A percentile compares a stretch with the other conserved stretches of the same genome.
Conservation (phyloP, 306 rosid species). For the Morella rubra region DNA sequence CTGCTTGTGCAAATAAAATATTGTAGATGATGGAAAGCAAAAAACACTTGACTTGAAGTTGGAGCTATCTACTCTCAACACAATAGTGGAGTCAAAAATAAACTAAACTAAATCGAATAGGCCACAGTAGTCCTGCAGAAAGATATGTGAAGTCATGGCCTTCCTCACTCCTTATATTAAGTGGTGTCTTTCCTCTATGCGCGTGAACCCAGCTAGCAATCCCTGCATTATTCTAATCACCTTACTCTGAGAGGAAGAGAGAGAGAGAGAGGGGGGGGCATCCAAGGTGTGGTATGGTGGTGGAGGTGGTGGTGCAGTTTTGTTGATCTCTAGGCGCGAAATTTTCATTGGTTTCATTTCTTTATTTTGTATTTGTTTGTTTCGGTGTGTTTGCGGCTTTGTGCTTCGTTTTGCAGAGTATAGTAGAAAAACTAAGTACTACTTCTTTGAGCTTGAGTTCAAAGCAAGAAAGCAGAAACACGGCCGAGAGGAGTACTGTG, state of each 20-base stretch:
- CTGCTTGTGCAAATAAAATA: neutral
- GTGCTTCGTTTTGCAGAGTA: constrained; percentile 11
- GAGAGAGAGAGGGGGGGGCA: constrained; percentile 12
- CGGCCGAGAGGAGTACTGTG: neutral
- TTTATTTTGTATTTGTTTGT: constrained; percentile 7
- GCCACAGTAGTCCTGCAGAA: neutral
- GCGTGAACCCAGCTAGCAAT: constrained; percentile 28
- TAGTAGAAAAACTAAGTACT: constrained; percentile 5
- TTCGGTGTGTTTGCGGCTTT: neutral
- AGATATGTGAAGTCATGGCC: neutral
- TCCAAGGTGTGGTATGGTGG: constrained; percentile 21
- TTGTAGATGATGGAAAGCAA: neutral
- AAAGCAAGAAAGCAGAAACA: constrained; percentile 40
- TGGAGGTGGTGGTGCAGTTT: constrained; percentile 36
- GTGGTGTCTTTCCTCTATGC: constrained; percentile 8
- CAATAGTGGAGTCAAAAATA: constrained; percentile 14
- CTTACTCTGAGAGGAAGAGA: neutral
- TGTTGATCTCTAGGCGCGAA: constrained; percentile 51
- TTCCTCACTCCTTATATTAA: neutral
- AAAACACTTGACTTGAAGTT: constrained; percentile 22
- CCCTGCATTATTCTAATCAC: constrained; percentile 21
- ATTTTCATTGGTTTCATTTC: constrained; percentile 1
- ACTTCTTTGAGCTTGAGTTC: constrained; percentile 40
- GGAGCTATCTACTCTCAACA: constrained; percentile 18
- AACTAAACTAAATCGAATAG: constrained; percentile 15